Percentiles rank a stretch among this genome's conserved stretches.
These are phyloP conservation scores for Tetrahymena borealis DNA, from an alignment of 73 alveolate species.

Conservation along the genomic window DNA sequence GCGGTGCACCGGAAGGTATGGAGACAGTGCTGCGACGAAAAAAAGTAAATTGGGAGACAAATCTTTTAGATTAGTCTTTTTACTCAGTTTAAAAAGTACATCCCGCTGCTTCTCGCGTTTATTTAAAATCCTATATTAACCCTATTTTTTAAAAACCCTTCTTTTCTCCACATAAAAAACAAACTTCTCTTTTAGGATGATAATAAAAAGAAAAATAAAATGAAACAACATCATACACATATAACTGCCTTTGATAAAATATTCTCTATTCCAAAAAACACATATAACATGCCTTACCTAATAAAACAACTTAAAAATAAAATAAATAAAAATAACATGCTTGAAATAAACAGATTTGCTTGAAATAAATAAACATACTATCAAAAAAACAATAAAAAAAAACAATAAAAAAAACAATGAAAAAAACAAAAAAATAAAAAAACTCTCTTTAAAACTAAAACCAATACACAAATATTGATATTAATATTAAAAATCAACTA, in stretches of 20 bases:
- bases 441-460: no score
- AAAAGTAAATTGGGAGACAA: background rate
- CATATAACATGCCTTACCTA: background rate
- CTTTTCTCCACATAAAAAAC: background rate
- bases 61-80: background rate
- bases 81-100: background rate
- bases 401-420: background rate
- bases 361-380: background rate
- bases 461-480: no score
- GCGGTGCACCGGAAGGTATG: slow-evolving; percentile 8
- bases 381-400: background rate
- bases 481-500: no score
- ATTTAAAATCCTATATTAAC: background rate
- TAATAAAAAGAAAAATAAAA: background rate
- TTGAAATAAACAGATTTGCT: background rate
- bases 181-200: background rate
- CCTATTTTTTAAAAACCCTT: background rate
- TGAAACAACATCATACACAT: background rate
- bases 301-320: background rate
- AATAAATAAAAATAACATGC: background rate
- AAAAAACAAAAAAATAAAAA: background rate
- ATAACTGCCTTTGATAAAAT: background rate
- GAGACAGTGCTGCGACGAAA: background rate
- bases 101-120: background rate
- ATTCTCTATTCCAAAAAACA: background rate